Evolutionary conservation across 148 eudicot genomes (phyloP).

Genomic region (Polygonum maritimum): DNA sequence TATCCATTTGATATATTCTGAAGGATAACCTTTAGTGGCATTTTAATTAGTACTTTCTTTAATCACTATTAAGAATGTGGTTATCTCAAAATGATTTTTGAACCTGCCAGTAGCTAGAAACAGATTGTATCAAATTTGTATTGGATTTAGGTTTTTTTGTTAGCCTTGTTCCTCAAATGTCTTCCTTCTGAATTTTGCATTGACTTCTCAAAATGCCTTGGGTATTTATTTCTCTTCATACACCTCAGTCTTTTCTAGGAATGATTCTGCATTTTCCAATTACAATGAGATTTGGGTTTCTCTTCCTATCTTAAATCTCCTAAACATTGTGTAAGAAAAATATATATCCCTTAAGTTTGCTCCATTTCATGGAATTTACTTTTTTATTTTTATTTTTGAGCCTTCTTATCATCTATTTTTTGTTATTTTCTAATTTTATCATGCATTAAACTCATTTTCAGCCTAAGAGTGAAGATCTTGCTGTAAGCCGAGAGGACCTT

Average conservation of each 20-base stretch:
- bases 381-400: background rate
- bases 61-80: background rate
- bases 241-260: background rate
- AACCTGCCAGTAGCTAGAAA: background rate
- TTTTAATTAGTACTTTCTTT: background rate
- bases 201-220: background rate
- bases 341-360: background rate
- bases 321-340: background rate
- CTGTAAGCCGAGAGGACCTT: slow-evolving; percentile 70
- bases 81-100: background rate
- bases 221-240: background rate
- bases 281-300: background rate
- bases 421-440: slow-evolving; percentile 14
- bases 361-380: background rate
- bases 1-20: background rate
- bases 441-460: slow-evolving; percentile 17
- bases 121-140: background rate
- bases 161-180: background rate
- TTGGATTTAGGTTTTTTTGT: background rate
- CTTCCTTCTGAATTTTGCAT: background rate
- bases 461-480: slow-evolving; percentile 75
- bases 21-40: background rate
- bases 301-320: background rate
- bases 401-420: background rate
- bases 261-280: background rate